phyloP scores from a whole-genome alignment of 768 basidiomycete species.

The Ramaria sp. region DNA sequence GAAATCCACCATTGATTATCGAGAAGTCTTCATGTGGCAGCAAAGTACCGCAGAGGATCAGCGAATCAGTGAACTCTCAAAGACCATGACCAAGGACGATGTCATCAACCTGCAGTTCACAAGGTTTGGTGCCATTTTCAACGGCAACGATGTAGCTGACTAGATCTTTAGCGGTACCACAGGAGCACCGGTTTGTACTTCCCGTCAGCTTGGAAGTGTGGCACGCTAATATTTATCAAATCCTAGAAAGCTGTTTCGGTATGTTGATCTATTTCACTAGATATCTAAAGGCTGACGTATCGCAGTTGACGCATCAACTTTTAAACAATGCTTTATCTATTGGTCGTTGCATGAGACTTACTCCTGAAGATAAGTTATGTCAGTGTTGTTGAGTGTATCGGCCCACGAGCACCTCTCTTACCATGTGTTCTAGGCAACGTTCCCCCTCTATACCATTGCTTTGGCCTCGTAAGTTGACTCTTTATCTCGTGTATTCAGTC shows the following conservation, averaged over 20 bases:
- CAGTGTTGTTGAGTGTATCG: slow-evolving; percentile 20
- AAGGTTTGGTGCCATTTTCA: slow-evolving; percentile 28
- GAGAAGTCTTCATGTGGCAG: slow-evolving; percentile 60
- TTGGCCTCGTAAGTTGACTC: slow-evolving; percentile 36
- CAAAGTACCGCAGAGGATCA: slow-evolving; percentile 35
- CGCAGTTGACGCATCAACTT: slow-evolving; percentile 66
- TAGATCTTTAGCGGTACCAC: slow-evolving; percentile 4
- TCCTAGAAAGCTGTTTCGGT: slow-evolving; percentile 78
- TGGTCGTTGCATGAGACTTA: slow-evolving; percentile 59
- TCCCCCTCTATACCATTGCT: slow-evolving; percentile 80
- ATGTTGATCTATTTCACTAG: slow-evolving; percentile 13
- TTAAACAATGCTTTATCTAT: slow-evolving; percentile 69
- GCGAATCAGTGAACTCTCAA: slow-evolving; percentile 30
- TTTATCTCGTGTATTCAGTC: slow-evolving; percentile 13
- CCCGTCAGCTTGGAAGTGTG: slow-evolving; percentile 27
- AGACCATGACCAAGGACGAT: slow-evolving; percentile 45
- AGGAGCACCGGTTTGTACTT: not conserved
- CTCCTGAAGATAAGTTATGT: slow-evolving; percentile 61
- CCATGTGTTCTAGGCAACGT: slow-evolving; percentile 47
- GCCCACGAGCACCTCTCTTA: not conserved
- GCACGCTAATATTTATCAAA: slow-evolving; percentile 48
- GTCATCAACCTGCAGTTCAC: slow-evolving; percentile 81
- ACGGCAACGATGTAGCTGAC: not conserved
- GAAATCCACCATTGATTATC: slow-evolving; percentile 53
- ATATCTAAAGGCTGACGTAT: not conserved